Conservation (phyloP, 2,329 filamentous ascomycete genomes). For the Bertia moriformis region DNA sequence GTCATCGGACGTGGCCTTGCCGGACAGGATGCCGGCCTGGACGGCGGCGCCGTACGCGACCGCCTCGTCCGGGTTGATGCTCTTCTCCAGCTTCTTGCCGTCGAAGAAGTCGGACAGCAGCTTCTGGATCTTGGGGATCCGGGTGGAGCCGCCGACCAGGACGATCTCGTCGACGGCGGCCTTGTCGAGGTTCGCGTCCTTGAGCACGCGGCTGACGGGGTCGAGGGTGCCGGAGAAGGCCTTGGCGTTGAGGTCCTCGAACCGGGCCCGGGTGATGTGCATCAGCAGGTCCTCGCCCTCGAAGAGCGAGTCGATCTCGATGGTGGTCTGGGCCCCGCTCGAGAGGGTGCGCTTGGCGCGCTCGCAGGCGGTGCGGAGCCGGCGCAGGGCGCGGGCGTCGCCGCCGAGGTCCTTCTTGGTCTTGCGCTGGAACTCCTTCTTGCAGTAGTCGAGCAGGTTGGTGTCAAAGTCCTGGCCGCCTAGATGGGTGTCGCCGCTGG, state of each 20-base stretch:
- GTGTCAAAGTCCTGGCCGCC: constrained; percentile 95
- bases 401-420: constrained; percentile 63
- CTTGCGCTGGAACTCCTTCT: constrained; percentile 80
- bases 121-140: constrained; percentile 98
- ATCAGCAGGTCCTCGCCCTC: constrained; percentile 96
- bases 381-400: constrained; percentile 82
- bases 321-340: constrained; percentile 90
- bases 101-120: constrained; percentile 97
- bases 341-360: constrained; percentile 98
- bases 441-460: constrained; percentile 89
- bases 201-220: constrained; percentile 90
- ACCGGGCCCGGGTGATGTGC: constrained; percentile 94
- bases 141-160: constrained; percentile 94
- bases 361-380: constrained; percentile 95
- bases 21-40: constrained; percentile 95
- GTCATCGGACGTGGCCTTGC: constrained; percentile 91
- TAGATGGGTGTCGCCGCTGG: constrained; percentile 91
- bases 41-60: constrained; percentile 98
- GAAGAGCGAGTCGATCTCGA: constrained; percentile 97
- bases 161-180: constrained; percentile 92
- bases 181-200: constrained; percentile 83
- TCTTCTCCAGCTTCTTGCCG: constrained; percentile 99
- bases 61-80: constrained; percentile 98
- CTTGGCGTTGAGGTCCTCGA: constrained; percentile 96
- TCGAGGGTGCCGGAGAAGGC: constrained; percentile 87